Conservation (phyloP, 2,329 filamentous ascomycete genomes). For the Pestalotiopsis sp. region DNA sequence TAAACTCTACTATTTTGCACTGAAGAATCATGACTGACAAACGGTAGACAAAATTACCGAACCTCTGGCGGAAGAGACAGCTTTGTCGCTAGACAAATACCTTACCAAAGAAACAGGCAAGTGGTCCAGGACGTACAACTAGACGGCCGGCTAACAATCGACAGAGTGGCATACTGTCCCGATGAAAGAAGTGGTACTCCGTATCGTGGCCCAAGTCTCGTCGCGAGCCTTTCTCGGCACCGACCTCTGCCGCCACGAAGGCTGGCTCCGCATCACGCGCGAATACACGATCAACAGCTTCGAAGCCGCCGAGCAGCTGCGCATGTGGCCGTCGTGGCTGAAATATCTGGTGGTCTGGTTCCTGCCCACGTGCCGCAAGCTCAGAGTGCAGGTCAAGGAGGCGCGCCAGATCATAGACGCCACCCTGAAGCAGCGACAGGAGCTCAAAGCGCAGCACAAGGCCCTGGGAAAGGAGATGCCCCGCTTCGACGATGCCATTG, state of each 20-base stretch:
- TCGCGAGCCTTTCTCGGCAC: slow-evolving; percentile 5
- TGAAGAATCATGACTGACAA: neutral
- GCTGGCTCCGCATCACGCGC: neutral
- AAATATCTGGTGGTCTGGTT: neutral
- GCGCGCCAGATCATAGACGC: neutral
- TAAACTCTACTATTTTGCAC: neutral
- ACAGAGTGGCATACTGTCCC: slow-evolving; percentile 7
- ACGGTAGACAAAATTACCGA: neutral
- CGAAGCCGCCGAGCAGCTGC: neutral
- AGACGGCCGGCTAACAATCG: neutral
- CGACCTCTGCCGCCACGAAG: neutral
- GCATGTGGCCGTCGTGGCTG: neutral
- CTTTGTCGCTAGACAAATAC: neutral
- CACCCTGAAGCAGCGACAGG: neutral
- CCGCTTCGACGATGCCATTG: neutral
- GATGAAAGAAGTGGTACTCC: neutral
- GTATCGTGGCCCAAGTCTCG: neutral
- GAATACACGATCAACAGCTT: slow-evolving; percentile 2
- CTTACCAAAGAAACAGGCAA: neutral
- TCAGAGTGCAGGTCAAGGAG: neutral
- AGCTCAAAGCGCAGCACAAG: neutral
- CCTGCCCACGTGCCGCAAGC: neutral
- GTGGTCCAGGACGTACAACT: neutral
- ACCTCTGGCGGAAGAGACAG: neutral
- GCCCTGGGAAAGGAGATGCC: neutral